Percentiles rank a stretch among this genome's conserved stretches.
Evolutionary conservation across 108 stramenopile genomes (phyloP).

Genomic region (Epipyxis sp.): DNA sequence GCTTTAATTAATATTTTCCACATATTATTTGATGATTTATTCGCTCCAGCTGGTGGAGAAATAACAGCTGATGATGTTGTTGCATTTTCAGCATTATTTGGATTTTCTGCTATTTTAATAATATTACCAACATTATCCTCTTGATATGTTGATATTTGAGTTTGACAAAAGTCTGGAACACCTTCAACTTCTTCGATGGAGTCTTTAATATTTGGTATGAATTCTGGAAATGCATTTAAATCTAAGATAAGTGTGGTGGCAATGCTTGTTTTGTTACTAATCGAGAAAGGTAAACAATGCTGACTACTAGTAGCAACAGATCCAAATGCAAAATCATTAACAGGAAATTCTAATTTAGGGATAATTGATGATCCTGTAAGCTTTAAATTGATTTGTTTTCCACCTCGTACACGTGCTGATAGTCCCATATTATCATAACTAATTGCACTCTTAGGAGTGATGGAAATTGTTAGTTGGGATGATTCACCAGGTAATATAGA

Average conservation of each 20-base stretch:
- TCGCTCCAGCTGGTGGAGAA: too few species aligned
- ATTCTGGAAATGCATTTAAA: conserved; percentile 44
- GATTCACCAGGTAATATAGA: conserved; percentile 2
- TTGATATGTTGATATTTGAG: too few species aligned
- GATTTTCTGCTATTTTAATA: too few species aligned
- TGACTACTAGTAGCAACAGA: conserved; percentile 45
- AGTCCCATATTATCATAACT: conserved; percentile 21
- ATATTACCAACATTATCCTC: conserved; percentile 6
- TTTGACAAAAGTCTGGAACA: too few species aligned
- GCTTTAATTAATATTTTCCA: neutral
- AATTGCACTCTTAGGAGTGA: neutral
- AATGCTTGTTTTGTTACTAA: conserved; percentile 45
- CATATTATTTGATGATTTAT: neutral
- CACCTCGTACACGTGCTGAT: conserved; percentile 37
- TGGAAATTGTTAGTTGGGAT: neutral
- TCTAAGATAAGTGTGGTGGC: conserved; percentile 51
- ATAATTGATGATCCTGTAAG: conserved; percentile 38
- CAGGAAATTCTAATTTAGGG: conserved; percentile 23
- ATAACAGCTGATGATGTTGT: too few species aligned
- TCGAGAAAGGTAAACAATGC: conserved; percentile 37
- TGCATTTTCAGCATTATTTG: too few species aligned
- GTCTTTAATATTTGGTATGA: conserved; percentile 39
- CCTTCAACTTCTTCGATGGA: conserved; percentile 4
- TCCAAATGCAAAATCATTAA: conserved; percentile 48
- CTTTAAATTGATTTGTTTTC: conserved; percentile 32